Percentiles rank a stretch among this genome's conserved stretches.
Evolutionary conservation across 73 alveolate species (phyloP).

Genomic region (Tetrahymena elliotti): DNA sequence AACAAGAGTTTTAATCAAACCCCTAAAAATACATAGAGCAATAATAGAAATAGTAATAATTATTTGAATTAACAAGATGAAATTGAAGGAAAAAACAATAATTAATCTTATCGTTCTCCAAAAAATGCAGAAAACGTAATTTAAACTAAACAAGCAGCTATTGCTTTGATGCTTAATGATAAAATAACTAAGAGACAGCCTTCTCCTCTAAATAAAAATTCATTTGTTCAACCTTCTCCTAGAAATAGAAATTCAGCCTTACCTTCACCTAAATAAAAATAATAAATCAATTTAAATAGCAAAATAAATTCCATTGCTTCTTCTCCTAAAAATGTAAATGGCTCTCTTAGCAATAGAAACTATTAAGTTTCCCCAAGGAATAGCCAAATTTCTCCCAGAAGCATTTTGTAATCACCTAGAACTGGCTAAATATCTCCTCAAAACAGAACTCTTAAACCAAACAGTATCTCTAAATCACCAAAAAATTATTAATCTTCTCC

Average conservation of each 20-base stretch:
- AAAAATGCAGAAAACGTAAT: not conserved
- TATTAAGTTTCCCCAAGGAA: not conserved
- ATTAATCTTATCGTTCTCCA: not conserved
- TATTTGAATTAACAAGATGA: not conserved
- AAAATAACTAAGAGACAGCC: not conserved
- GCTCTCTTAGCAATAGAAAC: not conserved
- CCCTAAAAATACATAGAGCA: not conserved
- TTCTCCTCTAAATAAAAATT: not conserved
- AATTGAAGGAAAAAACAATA: not conserved
- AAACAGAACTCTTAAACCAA: not conserved
- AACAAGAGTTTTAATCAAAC: not conserved
- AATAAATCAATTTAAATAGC: not conserved
- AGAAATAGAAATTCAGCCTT: not conserved
- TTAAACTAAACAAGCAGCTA: not conserved
- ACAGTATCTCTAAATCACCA: not conserved
- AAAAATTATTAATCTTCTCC: not conserved
- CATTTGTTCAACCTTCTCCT: not conserved
- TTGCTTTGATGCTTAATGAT: not conserved
- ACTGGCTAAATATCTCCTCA: not conserved
- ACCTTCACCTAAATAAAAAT: not conserved
- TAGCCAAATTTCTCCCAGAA: not conserved
- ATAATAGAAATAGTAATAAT: not conserved
- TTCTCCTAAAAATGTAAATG: not conserved
- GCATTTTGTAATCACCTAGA: not conserved
- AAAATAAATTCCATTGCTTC: not conserved